phyloP scores from a whole-genome alignment of 2,329 filamentous ascomycete genomes.

The Chalara sp. region DNA sequence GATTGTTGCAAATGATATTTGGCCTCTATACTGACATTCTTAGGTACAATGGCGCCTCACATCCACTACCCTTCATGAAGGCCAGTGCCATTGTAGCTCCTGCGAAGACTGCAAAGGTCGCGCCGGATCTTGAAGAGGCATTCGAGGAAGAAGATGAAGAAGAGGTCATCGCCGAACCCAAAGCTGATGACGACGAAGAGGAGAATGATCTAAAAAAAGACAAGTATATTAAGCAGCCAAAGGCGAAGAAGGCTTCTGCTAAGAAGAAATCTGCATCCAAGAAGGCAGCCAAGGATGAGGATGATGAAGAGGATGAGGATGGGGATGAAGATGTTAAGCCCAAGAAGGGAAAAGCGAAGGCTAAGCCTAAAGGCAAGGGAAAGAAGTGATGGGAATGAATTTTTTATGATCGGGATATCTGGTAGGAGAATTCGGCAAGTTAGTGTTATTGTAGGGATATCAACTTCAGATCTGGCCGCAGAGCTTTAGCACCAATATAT shows the following conservation, averaged over 20 bases:
- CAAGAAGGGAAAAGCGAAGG: constrained; percentile 18
- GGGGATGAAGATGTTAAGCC: constrained; percentile 18
- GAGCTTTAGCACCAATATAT: too few relatives aligned
- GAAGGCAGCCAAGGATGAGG: constrained; percentile 16
- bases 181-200: constrained; percentile 55
- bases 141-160: constrained; percentile 85
- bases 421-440: too few relatives aligned
- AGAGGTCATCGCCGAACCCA: constrained; percentile 48
- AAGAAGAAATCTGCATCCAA: constrained; percentile 44
- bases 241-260: constrained; percentile 54
- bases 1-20: background rate
- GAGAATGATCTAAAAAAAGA: constrained; percentile 86
- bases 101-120: constrained; percentile 64
- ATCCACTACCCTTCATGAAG: constrained; percentile 95
- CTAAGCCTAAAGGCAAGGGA: constrained; percentile 22
- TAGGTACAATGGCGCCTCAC: constrained; percentile 79
- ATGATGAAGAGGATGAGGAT: constrained; percentile 19
- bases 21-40: constrained; percentile 6
- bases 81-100: constrained; percentile 69
- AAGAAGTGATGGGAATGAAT: constrained; percentile 4
- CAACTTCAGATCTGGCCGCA: too few relatives aligned
- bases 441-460: too few relatives aligned
- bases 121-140: constrained; percentile 91
- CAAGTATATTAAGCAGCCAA: constrained; percentile 91
- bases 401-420: background rate